Evolutionary conservation across 2,329 filamentous ascomycete species (phyloP).

Genomic region (Paraphoma sp.): DNA sequence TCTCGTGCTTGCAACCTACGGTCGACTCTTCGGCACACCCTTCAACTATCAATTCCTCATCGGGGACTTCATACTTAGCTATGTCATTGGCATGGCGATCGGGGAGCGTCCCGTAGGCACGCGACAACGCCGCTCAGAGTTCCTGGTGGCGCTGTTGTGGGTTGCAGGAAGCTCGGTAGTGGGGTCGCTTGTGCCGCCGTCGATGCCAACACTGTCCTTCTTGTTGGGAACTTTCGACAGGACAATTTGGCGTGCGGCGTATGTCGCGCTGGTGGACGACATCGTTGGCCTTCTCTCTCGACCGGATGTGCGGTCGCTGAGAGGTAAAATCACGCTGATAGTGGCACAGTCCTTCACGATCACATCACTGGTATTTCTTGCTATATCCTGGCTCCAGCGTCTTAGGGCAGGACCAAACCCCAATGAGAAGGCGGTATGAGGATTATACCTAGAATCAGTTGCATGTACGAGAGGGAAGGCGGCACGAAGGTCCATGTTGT

Average conservation of each 20-base stretch:
- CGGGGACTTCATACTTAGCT: conserved; percentile 13
- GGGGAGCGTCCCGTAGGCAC: conserved; percentile 15
- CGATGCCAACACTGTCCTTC: conserved; percentile 6
- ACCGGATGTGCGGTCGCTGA: conserved; percentile 16
- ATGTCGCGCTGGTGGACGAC: conserved; percentile 28
- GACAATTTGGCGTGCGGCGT: conserved; percentile 15
- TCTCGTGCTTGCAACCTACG: conserved; percentile 19
- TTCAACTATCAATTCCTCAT: conserved; percentile 14
- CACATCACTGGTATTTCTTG: not conserved
- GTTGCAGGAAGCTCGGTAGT: conserved; percentile 8
- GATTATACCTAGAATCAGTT: no score
- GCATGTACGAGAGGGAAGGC: no score
- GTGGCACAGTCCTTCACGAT: conserved; percentile 13
- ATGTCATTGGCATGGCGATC: conserved; percentile 7
- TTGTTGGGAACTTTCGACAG: conserved; percentile 9
- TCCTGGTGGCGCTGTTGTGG: conserved; percentile 13
- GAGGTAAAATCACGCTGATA: conserved; percentile 14
- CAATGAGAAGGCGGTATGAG: no score
- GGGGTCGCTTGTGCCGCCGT: conserved; percentile 4
- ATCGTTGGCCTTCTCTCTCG: conserved; percentile 17
- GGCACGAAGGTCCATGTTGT: no score
- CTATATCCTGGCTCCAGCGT: not conserved
- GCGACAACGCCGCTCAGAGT: conserved; percentile 19
- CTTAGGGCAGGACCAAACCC: not conserved
- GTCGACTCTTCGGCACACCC: conserved; percentile 17